phyloP scores from a whole-genome alignment of 2,329 filamentous ascomycete species.

The Verticillium klebahnii region DNA sequence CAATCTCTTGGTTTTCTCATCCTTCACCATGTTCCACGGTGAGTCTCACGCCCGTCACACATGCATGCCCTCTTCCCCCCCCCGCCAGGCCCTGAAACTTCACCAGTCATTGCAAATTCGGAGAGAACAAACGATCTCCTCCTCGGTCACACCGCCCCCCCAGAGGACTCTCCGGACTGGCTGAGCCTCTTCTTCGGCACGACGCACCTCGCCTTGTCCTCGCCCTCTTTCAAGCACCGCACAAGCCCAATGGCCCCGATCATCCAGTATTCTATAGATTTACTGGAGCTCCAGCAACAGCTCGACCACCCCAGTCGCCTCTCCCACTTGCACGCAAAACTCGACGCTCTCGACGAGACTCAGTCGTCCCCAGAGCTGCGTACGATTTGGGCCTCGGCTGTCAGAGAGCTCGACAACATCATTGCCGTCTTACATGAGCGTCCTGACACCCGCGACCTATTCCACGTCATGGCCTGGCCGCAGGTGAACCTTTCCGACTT shows the following conservation, averaged over 20 bases:
- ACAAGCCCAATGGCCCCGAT: neutral
- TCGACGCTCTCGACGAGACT: neutral
- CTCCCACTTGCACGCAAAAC: neutral
- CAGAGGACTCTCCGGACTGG: neutral
- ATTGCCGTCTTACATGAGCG: neutral
- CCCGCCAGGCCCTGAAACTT: neutral
- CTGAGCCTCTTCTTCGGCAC: neutral
- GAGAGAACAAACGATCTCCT: neutral
- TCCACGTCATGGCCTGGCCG: neutral
- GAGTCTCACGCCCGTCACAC: neutral
- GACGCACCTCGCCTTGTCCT: neutral
- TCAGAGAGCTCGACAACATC: neutral
- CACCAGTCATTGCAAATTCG: neutral
- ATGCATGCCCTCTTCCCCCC: neutral
- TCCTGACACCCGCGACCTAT: neutral
- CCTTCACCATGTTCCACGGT: neutral
- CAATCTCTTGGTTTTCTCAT: constrained; percentile 1
- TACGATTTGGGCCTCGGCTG: neutral
- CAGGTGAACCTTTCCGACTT: neutral
- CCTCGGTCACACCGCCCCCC: neutral
- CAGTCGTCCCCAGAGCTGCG: neutral
- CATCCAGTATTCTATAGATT: neutral
- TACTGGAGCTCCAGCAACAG: neutral
- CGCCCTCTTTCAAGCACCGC: neutral
- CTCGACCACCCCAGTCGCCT: neutral